Percentiles rank a stretch among this genome's conserved stretches.
These are phyloP conservation scores for Prinsepia uniflora DNA, from an alignment of 306 rosid species.

Conservation along the genomic window DNA sequence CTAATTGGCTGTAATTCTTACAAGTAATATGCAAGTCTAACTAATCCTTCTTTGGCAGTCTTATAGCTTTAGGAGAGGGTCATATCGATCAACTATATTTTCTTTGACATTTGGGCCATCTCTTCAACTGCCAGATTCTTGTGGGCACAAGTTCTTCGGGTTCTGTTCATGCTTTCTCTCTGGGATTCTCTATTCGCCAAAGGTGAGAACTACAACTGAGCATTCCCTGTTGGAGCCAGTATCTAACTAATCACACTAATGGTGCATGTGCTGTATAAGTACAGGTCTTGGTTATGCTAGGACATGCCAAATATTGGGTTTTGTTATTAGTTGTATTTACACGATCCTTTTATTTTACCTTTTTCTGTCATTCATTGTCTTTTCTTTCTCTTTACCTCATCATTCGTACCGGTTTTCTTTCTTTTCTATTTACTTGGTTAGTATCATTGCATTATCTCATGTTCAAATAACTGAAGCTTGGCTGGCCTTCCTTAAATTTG, in stretches of 20 bases:
- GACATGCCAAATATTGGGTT: neutral
- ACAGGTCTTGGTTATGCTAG: neutral
- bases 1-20: slow-evolving; percentile 6
- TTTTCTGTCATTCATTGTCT: neutral
- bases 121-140: slow-evolving; percentile 73
- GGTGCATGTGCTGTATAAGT: neutral
- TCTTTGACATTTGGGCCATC: slow-evolving; percentile 90
- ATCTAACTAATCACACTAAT: neutral
- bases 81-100: slow-evolving; percentile 77
- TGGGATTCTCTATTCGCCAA: slow-evolving; percentile 59
- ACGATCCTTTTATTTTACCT: neutral
- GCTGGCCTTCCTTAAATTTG: neutral
- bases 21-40: slow-evolving; percentile 28
- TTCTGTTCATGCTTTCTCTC: slow-evolving; percentile 80
- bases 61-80: slow-evolving; percentile 91
- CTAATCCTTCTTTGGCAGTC: slow-evolving; percentile 52
- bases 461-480: neutral
- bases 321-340: neutral
- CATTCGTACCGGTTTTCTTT: neutral
- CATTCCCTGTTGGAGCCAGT: neutral
- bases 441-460: neutral
- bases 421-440: neutral
- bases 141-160: slow-evolving; percentile 92
- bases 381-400: neutral
- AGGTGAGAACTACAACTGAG: slow-evolving; percentile 47